Evolutionary conservation across 495 filamentous ascomycete species (phyloP).

Genomic region (Penicillium paxilli): DNA sequence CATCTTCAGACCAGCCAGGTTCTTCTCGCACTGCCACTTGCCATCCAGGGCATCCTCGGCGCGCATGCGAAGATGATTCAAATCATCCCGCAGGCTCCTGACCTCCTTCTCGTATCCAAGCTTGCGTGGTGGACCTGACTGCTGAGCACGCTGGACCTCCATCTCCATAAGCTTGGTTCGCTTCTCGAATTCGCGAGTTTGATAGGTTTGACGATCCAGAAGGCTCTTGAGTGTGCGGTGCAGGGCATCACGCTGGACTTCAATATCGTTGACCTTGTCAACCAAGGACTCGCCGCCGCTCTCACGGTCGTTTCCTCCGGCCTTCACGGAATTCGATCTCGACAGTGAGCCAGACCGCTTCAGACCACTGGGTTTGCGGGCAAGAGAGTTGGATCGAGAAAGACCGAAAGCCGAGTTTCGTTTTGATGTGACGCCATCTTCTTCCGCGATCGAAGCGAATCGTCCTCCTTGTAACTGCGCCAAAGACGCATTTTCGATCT

Average conservation of each 20-base stretch:
- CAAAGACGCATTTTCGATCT: slow-evolving; percentile 52
- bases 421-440: slow-evolving; percentile 36
- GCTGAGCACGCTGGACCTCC: slow-evolving; percentile 73
- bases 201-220: slow-evolving; percentile 82
- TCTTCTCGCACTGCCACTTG: slow-evolving; percentile 96
- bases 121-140: slow-evolving; percentile 64
- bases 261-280: slow-evolving; percentile 87
- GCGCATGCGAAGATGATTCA: slow-evolving; percentile 78
- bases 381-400: slow-evolving; percentile 62
- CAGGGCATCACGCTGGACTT: slow-evolving; percentile 89
- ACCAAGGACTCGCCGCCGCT: slow-evolving; percentile 66
- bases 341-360: slow-evolving; percentile 48
- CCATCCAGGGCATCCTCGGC: slow-evolving; percentile 95
- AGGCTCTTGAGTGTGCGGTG: slow-evolving; percentile 81
- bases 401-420: slow-evolving; percentile 46
- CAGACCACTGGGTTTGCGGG: slow-evolving; percentile 46
- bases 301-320: slow-evolving; percentile 57
- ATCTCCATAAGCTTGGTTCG: slow-evolving; percentile 70
- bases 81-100: slow-evolving; percentile 72
- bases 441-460: slow-evolving; percentile 67
- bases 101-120: slow-evolving; percentile 84
- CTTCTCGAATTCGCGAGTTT: slow-evolving; percentile 78
- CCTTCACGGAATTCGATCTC: slow-evolving; percentile 58
- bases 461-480: slow-evolving; percentile 50
- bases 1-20: slow-evolving; percentile 89